Conservation (phyloP, 1,139 yeast genomes). For the Pichia sp. region DNA sequence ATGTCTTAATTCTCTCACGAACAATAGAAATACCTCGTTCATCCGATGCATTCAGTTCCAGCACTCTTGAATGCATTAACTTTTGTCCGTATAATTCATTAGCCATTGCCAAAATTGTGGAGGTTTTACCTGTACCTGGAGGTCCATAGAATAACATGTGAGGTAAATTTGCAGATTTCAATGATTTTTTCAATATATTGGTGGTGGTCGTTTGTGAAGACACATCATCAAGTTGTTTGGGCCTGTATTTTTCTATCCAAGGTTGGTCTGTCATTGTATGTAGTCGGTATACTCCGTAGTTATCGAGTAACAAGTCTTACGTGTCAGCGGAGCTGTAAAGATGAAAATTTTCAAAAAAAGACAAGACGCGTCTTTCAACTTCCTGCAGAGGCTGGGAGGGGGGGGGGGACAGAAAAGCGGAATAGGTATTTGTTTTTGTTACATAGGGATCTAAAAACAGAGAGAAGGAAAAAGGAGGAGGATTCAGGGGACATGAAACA, state of each 20-base stretch:
- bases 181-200: slow-evolving; percentile 69
- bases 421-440: neutral
- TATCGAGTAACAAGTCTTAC: neutral
- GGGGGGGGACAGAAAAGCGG: too few relatives aligned
- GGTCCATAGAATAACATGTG: slow-evolving; percentile 97
- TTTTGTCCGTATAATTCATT: slow-evolving; percentile 73
- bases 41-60: slow-evolving; percentile 93
- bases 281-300: too few relatives aligned
- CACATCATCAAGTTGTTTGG: slow-evolving; percentile 74
- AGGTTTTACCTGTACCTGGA: slow-evolving; percentile 96
- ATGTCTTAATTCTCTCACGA: slow-evolving; percentile 83
- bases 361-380: too few relatives aligned
- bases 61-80: slow-evolving; percentile 64
- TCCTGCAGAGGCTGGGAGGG: neutral
- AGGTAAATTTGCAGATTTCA: slow-evolving; percentile 77
- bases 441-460: too few relatives aligned
- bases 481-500: too few relatives aligned
- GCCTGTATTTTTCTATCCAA: slow-evolving; percentile 37
- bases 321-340: neutral
- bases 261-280: slow-evolving; percentile 10
- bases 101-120: slow-evolving; percentile 84
- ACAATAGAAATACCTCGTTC: slow-evolving; percentile 94
- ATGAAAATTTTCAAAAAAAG: too few relatives aligned
- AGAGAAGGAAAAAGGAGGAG: too few relatives aligned
- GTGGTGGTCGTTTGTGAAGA: slow-evolving; percentile 91